A percentile compares a stretch with the other conserved stretches of the same genome.
Evolutionary conservation across 768 basidiomycete species (phyloP).

Genomic region (Amanita muscaria): DNA sequence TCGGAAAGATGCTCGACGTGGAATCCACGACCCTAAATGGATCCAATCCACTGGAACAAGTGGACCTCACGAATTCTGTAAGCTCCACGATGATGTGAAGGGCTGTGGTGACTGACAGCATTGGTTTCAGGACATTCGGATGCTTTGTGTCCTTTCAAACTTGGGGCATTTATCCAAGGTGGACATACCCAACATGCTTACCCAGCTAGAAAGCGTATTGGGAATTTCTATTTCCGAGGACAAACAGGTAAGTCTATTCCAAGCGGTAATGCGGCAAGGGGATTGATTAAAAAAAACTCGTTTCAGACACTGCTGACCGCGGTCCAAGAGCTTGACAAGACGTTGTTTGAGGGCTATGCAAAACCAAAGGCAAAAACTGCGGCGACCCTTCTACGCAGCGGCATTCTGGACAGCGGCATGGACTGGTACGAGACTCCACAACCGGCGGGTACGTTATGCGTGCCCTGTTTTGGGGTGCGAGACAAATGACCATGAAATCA

Average conservation of each 20-base stretch:
- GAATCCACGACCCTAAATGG: constrained; percentile 23
- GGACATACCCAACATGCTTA: constrained; percentile 72
- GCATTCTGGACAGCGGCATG: constrained; percentile 72
- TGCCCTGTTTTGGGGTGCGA: constrained; percentile 3
- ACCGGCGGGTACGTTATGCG: constrained; percentile 62
- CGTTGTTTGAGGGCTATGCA: constrained; percentile 81
- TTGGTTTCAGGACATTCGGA: constrained; percentile 68
- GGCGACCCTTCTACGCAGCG: constrained; percentile 59
- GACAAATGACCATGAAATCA: background rate
- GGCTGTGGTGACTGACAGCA: constrained; percentile 5
- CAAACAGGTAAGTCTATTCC: constrained; percentile 38
- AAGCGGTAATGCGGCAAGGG: background rate
- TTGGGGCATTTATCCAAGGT: constrained; percentile 64
- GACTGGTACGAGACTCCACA: constrained; percentile 95
- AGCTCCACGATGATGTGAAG: constrained; percentile 17
- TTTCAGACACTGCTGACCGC: constrained; percentile 64
- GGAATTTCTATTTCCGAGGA: constrained; percentile 66
- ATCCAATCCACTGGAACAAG: constrained; percentile 44
- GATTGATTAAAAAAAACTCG: constrained; percentile 7
- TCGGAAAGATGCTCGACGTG: constrained; percentile 25
- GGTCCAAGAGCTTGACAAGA: constrained; percentile 78
- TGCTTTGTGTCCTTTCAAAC: constrained; percentile 86
- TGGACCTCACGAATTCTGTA: constrained; percentile 59
- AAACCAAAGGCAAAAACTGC: constrained; percentile 72
- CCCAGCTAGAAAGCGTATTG: constrained; percentile 70